Evolutionary conservation across 192 early-diverging fungal species (phyloP).

Genomic region (Entomortierella parvispora): DNA sequence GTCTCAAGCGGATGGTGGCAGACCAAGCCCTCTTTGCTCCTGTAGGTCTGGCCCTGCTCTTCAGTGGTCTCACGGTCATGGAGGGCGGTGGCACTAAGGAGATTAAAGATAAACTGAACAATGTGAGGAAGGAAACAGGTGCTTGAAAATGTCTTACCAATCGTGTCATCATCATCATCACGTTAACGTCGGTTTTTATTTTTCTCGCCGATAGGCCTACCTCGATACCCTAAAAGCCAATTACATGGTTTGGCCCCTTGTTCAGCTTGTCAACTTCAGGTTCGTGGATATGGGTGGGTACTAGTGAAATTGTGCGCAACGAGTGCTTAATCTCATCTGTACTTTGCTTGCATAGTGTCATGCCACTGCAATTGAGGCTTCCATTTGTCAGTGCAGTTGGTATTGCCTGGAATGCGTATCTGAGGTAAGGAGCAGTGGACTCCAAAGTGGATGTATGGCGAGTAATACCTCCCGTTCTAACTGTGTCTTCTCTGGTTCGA

Average conservation of each 20-base stretch:
- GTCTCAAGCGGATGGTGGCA: conserved; percentile 42
- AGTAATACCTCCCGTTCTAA: no score
- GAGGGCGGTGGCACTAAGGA: conserved; percentile 62
- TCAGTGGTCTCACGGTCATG: conserved; percentile 68
- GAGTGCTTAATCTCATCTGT: no score
- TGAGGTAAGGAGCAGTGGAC: conserved; percentile 59
- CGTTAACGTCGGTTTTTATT: not conserved
- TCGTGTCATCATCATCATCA: not conserved
- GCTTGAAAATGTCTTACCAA: not conserved
- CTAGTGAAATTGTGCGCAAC: no score
- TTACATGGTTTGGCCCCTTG: conserved; percentile 79
- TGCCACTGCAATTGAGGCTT: conserved; percentile 71
- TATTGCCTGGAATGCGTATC: conserved; percentile 80
- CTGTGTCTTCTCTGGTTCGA: no score
- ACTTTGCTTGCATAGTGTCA: conserved; percentile 23
- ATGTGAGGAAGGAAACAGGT: conserved; percentile 32
- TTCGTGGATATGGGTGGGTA: conserved; percentile 1
- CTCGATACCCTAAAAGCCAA: conserved; percentile 70
- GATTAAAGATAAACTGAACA: conserved; percentile 67
- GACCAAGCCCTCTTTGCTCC: conserved; percentile 79
- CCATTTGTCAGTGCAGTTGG: conserved; percentile 78
- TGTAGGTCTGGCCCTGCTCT: conserved; percentile 72
- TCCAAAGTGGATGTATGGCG: no score
- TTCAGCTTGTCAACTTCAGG: conserved; percentile 78
- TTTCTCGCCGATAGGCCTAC: conserved; percentile 53